A percentile compares a stretch with the other conserved stretches of the same genome.
Conservation (phyloP, 1,139 yeast species). For the Citeromyces siamensis region DNA sequence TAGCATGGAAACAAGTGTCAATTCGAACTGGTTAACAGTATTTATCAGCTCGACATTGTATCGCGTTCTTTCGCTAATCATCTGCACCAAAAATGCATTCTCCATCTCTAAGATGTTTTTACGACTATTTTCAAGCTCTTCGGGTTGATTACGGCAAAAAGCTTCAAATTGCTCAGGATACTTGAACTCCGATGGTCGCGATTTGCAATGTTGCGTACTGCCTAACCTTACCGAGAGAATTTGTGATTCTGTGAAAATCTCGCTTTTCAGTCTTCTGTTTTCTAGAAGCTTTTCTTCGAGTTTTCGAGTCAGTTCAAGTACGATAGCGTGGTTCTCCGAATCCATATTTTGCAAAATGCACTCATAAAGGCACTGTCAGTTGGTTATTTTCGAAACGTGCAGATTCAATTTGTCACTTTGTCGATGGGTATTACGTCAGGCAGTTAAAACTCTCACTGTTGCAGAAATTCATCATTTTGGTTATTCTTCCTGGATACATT, state of each 20-base stretch:
- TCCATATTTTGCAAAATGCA: neutral
- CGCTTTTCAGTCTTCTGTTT: neutral
- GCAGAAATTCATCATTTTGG: too few species aligned
- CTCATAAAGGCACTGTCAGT: too few species aligned
- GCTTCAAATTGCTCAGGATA: neutral
- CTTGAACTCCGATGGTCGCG: neutral
- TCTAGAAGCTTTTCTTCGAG: neutral
- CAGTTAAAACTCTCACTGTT: too few species aligned
- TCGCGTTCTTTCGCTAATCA: neutral
- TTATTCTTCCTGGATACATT: too few species aligned
- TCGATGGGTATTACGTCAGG: too few species aligned
- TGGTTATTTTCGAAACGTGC: too few species aligned
- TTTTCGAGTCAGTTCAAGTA: neutral
- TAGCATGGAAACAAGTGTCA: neutral
- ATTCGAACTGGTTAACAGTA: neutral
- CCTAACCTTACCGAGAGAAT: neutral
- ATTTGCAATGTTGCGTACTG: neutral
- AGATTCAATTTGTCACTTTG: too few species aligned
- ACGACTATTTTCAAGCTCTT: neutral
- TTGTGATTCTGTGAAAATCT: neutral
- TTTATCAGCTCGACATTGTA: neutral
- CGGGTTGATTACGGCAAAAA: neutral
- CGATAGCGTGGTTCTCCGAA: conserved; percentile 1
- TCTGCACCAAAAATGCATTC: neutral
- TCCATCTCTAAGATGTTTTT: neutral